Evolutionary conservation across 2,329 filamentous ascomycete species (phyloP), one percentile per base, ranked within the genome.

Genomic region (Alternaria arbusti): DNA sequence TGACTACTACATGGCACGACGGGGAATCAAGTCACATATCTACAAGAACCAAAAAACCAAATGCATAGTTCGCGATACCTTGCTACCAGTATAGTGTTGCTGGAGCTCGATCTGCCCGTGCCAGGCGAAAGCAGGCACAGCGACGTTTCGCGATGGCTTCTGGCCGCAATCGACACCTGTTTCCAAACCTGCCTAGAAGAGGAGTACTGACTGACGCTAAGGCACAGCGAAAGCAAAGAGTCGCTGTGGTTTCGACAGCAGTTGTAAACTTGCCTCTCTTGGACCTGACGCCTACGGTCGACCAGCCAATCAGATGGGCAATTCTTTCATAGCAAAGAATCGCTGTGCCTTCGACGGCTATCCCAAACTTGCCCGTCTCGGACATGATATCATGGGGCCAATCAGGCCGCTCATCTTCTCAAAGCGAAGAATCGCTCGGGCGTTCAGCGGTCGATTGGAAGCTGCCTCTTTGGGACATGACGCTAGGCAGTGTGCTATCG

Each of bases 271-370:
- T 36, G 30, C 30, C 30, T 3, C 30, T 36, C 13, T 36, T 3
- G 30, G 30, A 36, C 30, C 0, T 4, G 30, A 2, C 30, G 13
- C 1, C 30, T 15, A 2, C 30, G 0, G 13, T 36, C 0, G 0
- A 4, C 30, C 30, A 36, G 3, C 30, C 30, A 36, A 36, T 9
- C 7, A 8, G 30, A 36, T 1, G 0, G 13, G 13, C 30, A 36
- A 15, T 0, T 36, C 1, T 1, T 5, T n/a, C 15, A 40, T 3
- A 40, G 32, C 32, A 1, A 40, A n/a, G 32, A n/a, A 10, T 40
- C 15, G 30, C 30, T 36, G 13, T 36, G 30, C 30, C 30, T 36
- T 36, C 30, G 30, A 36, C 1, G 30, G 30, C 30, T 36, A 1
- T 36, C 3, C 8, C 1, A 15, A 36, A 15, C 30, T 36, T 36